These are phyloP conservation scores for Neofusicoccum sp. DNA, from an alignment of 2,329 filamentous ascomycete species.

Conservation along the genomic window DNA sequence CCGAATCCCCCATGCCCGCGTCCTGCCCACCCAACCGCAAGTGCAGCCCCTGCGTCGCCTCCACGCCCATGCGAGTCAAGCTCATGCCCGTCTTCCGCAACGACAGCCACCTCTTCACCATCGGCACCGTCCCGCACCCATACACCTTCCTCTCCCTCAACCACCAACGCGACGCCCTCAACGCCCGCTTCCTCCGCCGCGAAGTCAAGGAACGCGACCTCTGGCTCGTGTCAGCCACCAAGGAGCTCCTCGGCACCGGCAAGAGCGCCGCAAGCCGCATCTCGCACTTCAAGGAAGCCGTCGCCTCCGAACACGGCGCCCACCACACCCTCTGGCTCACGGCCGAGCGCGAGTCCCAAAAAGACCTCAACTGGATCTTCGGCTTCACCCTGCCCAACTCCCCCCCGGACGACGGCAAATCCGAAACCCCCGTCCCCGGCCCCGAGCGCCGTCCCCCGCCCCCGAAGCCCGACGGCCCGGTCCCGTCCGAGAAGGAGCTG, in stretches of 20 bases:
- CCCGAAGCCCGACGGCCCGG: slow-evolving; percentile 51
- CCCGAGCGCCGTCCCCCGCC: slow-evolving; percentile 57
- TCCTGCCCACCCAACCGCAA: slow-evolving; percentile 83
- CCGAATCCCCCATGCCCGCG: slow-evolving; percentile 69
- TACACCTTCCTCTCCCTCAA: slow-evolving; percentile 77
- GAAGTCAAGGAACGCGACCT: slow-evolving; percentile 71
- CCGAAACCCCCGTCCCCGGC: slow-evolving; percentile 60
- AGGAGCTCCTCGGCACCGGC: slow-evolving; percentile 65
- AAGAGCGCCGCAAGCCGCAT: slow-evolving; percentile 67
- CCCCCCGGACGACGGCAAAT: slow-evolving; percentile 51
- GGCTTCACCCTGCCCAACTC: slow-evolving; percentile 73
- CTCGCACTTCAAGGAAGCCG: slow-evolving; percentile 76
- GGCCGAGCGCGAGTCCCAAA: slow-evolving; percentile 63
- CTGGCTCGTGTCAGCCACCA: slow-evolving; percentile 75
- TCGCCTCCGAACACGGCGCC: slow-evolving; percentile 63
- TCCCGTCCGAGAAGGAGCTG: slow-evolving; percentile 57
- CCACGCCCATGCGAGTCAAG: slow-evolving; percentile 62
- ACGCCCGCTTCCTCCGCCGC: slow-evolving; percentile 50
- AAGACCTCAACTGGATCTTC: slow-evolving; percentile 86
- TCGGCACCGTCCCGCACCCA: slow-evolving; percentile 88
- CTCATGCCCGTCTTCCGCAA: slow-evolving; percentile 72
- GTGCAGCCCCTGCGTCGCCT: slow-evolving; percentile 68
- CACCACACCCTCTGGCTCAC: slow-evolving; percentile 77
- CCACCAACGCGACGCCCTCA: slow-evolving; percentile 53
- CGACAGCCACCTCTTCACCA: slow-evolving; percentile 71